phyloP scores from a whole-genome alignment of 305 asterid species.

The Euphrasia arctica region DNA sequence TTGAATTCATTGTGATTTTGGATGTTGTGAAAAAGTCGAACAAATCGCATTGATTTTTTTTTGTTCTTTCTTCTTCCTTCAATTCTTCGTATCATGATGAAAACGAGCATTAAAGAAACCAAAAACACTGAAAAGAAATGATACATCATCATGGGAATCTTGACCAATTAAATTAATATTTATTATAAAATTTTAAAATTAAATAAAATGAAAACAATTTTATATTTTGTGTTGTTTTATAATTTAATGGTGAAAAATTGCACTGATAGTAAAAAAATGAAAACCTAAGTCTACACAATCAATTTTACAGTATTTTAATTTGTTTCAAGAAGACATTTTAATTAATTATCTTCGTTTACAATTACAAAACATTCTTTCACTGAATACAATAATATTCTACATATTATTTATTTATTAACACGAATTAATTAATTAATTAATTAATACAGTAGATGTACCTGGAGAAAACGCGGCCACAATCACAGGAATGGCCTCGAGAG shows the following conservation, averaged over 20 bases:
- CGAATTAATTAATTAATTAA: neutral
- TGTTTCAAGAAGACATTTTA: too few relatives aligned
- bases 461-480: slow-evolving; percentile 78
- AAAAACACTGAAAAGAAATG: slow-evolving; percentile 18
- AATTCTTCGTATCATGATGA: slow-evolving; percentile 14
- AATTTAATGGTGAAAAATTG: too few relatives aligned
- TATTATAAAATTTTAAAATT: neutral
- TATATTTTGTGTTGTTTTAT: too few relatives aligned
- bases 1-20: neutral
- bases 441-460: slow-evolving; percentile 28
- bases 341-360: too few relatives aligned
- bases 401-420: neutral
- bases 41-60: slow-evolving; percentile 25
- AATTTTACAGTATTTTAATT: too few relatives aligned
- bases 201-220: neutral
- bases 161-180: slow-evolving; percentile 24
- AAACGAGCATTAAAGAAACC: slow-evolving; percentile 25
- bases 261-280: slow-evolving; percentile 1
- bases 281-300: neutral
- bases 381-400: slow-evolving; percentile 36
- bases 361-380: slow-evolving; percentile 42
- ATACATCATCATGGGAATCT: slow-evolving; percentile 29
- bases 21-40: slow-evolving; percentile 26
- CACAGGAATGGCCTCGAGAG: slow-evolving; percentile 76
- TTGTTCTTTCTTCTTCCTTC: too few relatives aligned